Evolutionary conservation across 139 green algal species (phyloP), one percentile per base, ranked within the genome.

Genomic region (Asterochloris erici): DNA sequence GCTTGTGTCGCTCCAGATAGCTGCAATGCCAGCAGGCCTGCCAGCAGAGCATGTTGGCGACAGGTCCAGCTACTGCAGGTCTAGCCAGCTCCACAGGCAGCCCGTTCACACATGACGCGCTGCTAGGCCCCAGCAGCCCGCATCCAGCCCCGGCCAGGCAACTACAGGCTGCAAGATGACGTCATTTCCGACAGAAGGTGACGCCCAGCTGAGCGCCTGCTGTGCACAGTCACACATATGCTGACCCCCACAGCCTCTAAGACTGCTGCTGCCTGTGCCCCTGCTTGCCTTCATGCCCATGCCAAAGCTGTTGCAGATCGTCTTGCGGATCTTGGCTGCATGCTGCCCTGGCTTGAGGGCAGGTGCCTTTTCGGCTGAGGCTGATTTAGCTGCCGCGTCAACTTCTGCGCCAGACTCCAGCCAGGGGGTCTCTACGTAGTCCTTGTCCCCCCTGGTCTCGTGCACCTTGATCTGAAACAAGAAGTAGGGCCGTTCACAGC

Each of bases 211-310:
- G 6, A 54, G 38, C 38, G 38, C 38, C 38, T 54, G 38, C 38
- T 54, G 38, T 54, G n/a, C 27, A 29, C 27, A 71, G 24, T 63
- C 62, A 54, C 23, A 81, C 14, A 61, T 15, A 17, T 54, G 38
- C 17, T 24, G 63, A 27, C 16, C 68, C 1, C 17, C 17, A 71
- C 10, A n/a, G n/a, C 21, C 19, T 71, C 1, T 9, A 10, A 71
- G 9, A 24, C 66, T 26, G 21, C 19, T 26, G 66, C 66, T 0
- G 15, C 38, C 38, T 54, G 38, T 54, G 38, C 6, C 21, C 21
- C 17, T 28, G 16, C 27, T 26, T 74, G 87, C 86, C 83, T 88
- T 92, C 47, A 85, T 81, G 27, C 88, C 88, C 88, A 92, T 92
- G 63, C 81, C 81, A 23, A 78, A 82, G 27, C 80, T 78, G 12